phyloP scores from a whole-genome alignment of 371 early-diverging fungal genomes.

The Rhizopus sp. region DNA sequence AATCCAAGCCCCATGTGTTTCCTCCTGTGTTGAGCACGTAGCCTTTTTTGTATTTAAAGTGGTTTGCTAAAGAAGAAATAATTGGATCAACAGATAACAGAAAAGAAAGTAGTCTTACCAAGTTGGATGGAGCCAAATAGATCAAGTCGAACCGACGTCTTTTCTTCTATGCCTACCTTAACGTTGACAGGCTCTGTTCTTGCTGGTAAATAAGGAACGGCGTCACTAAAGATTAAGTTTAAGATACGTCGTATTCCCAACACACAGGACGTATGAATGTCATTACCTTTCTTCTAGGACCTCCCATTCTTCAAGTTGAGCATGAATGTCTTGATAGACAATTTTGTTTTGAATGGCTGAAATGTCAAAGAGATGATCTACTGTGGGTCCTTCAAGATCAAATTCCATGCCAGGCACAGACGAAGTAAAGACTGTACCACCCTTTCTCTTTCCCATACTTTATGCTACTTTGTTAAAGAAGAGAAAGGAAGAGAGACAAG shows the following conservation, averaged over 20 bases:
- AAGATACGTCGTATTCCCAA: neutral
- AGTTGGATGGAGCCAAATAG: conserved; percentile 10
- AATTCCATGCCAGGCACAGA: conserved; percentile 4
- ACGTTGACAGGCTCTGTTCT: conserved; percentile 7
- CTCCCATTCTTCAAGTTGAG: conserved; percentile 17
- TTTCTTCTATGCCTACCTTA: conserved; percentile 16
- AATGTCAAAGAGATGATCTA: conserved; percentile 14
- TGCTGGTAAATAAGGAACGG: conserved; percentile 19
- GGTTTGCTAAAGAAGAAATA: neutral
- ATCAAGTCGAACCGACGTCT: neutral
- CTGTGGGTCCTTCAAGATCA: conserved; percentile 18
- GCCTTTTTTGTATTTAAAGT: conserved; percentile 24
- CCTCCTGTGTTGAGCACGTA: conserved; percentile 53
- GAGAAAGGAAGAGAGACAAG: too few species aligned
- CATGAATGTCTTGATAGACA: conserved; percentile 18
- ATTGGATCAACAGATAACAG: neutral
- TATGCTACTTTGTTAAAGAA: too few species aligned
- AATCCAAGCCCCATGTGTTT: conserved; percentile 62
- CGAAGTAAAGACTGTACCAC: neutral
- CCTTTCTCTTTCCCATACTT: neutral
- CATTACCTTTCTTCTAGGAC: conserved; percentile 16
- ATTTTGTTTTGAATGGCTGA: conserved; percentile 9
- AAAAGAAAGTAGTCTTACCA: conserved; percentile 6
- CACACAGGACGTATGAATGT: too few species aligned
- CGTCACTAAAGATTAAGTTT: conserved; percentile 15